Percentiles rank a stretch among this genome's conserved stretches.
Conservation (phyloP, 768 basidiomycete genomes). For the Exidia glandulosa region DNA sequence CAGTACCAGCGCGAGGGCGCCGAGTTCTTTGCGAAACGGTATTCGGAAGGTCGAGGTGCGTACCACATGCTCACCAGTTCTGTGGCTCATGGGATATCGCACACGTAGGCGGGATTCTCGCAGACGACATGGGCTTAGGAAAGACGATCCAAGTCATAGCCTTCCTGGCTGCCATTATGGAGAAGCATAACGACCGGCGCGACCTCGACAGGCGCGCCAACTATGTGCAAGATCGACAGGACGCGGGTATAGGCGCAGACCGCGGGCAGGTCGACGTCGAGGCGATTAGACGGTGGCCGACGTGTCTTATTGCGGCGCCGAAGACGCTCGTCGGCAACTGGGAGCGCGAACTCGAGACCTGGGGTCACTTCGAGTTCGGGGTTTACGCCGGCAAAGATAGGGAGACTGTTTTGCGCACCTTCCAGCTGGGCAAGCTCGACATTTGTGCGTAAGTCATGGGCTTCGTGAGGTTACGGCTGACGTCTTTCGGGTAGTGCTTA, state of each 20-base stretch:
- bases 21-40: constrained; percentile 68
- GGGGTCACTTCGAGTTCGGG: constrained; percentile 90
- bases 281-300: constrained; percentile 65
- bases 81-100: too few relatives aligned
- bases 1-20: constrained; percentile 86
- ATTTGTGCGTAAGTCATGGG: constrained; percentile 43
- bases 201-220: constrained; percentile 60
- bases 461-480: neutral
- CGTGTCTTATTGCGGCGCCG: constrained; percentile 80
- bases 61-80: too few relatives aligned
- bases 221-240: constrained; percentile 58
- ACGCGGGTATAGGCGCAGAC: constrained; percentile 48
- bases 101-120: constrained; percentile 75
- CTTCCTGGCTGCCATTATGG: constrained; percentile 87
- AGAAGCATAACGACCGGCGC: constrained; percentile 51
- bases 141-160: constrained; percentile 94
- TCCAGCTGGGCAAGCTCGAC: constrained; percentile 74
- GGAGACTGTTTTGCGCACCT: constrained; percentile 49
- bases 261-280: constrained; percentile 5
- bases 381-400: constrained; percentile 55
- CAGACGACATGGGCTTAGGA: constrained; percentile 85
- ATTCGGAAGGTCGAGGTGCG: constrained; percentile 55
- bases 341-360: constrained; percentile 80
- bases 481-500: constrained; percentile 46
- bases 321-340: constrained; percentile 78